A percentile compares a stretch with the other conserved stretches of the same genome.
Evolutionary conservation across 345 rosid genomes (phyloP).

Genomic region (Citrus reticulata): DNA sequence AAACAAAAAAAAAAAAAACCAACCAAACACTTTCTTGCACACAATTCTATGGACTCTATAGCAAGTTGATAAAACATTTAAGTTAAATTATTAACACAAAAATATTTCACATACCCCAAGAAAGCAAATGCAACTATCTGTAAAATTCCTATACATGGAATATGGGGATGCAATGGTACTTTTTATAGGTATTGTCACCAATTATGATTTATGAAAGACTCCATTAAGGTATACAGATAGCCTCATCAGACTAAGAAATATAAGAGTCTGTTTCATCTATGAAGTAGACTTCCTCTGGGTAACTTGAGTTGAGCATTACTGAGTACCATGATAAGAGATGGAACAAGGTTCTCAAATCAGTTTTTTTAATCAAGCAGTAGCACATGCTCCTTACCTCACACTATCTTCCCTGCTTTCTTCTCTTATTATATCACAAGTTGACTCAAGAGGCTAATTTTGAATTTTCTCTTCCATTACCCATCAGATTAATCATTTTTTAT

Average conservation of each 20-base stretch:
- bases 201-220: neutral
- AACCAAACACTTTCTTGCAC: too few species aligned
- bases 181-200: neutral
- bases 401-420: neutral
- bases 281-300: neutral
- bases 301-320: neutral
- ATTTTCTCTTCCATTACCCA: neutral
- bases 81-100: neutral
- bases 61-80: too few species aligned
- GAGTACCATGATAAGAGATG: neutral
- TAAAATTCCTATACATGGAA: neutral
- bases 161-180: neutral
- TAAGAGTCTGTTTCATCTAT: neutral
- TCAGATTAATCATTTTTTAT: neutral
- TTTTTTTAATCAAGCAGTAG: neutral
- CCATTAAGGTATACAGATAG: neutral
- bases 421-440: neutral
- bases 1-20: too few species aligned
- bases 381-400: neutral
- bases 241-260: neutral
- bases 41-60: too few species aligned
- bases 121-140: neutral
- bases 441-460: neutral
- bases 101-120: neutral
- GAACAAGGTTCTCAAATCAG: neutral